Base-by-base conservation (phyloP, 768 basidiomycete species). In the Leccinum rimulosum region DNA sequence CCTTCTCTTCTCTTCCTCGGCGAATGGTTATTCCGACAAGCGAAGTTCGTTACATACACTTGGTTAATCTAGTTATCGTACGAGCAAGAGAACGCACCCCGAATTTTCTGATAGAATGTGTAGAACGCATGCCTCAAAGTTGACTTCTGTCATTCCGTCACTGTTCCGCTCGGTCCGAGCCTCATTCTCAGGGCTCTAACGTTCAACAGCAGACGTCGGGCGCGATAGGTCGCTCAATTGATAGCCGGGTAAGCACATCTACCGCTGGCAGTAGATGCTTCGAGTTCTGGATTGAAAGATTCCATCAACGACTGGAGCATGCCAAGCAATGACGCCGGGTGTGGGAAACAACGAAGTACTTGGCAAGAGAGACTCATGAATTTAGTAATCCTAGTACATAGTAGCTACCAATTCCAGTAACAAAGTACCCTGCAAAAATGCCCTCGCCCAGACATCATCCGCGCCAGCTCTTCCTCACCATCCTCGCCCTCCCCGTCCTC, bases 391-490 rank as follows among this genome's bases (percentile, higher is more conserved):
- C 15, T 8, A 2, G n/a, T 45, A 27, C 27, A 15, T 17, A 17
- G 38, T 7, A 4, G 6, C 38, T 40, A 6, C 17, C 38, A 40
- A 40, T 33, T 12, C 4, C 15, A 38, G 36, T 17, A 38, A 25
- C 25, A 25, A 25, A 3, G 2, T 25, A 25, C 25, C 25, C 22
- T 22, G 22, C 25, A 25, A 25, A 17, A 12, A 59, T 69, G 65
- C 12, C 52, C 6, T 36, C 67, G 11, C 61, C 76, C 19, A 45
- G 5, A 48, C 81, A 81, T 28, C 76, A 81, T 28, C 76, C 79
- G 33, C 79, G 83, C 8, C 80, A 84, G 2, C 55, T 66, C 51
- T 62, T 83, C 59, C n/a, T 82, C 50, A 65, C 79, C 61, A 56
- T 79, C 33, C 33, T 76, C n/a, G 43, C 76, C 33, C 43, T 45